Conservation (phyloP, 495 filamentous ascomycete species). For the Penicillium paradoxum region DNA sequence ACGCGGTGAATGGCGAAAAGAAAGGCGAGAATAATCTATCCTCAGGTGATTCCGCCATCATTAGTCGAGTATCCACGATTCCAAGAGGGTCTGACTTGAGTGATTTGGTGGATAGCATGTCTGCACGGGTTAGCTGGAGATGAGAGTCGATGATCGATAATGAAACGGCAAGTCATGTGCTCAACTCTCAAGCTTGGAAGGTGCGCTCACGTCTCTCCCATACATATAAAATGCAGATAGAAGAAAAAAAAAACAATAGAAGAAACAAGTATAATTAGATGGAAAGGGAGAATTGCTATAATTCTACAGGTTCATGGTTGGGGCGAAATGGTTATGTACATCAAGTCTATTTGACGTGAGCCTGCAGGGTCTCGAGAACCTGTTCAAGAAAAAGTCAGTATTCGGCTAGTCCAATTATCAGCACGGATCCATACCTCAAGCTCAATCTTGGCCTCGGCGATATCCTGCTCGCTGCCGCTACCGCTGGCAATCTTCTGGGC, state of each 20-base stretch:
- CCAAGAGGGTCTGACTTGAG: constrained; percentile 21
- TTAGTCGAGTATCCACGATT: constrained; percentile 19
- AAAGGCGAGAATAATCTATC: constrained; percentile 6
- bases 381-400: constrained; percentile 28
- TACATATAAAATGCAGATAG: not conserved
- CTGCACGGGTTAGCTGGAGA: not conserved
- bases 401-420: not conserved
- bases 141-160: not conserved
- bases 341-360: constrained; percentile 62
- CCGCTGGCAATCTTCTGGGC: constrained; percentile 91
- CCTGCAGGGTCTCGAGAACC: constrained; percentile 72
- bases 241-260: not conserved
- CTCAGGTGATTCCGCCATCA: not conserved
- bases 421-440: constrained; percentile 65
- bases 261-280: constrained; percentile 12
- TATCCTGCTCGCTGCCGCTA: constrained; percentile 91
- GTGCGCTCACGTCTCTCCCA: not conserved
- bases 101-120: constrained; percentile 11
- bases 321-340: constrained; percentile 44
- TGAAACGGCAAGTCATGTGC: not conserved
- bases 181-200: constrained; percentile 5
- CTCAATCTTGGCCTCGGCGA: constrained; percentile 98
- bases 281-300: constrained; percentile 35
- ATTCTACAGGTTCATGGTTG: constrained; percentile 40
- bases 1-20: constrained; percentile 9